Conservation (phyloP, 495 filamentous ascomycete species). For the Aspergillus heteromorphus region DNA sequence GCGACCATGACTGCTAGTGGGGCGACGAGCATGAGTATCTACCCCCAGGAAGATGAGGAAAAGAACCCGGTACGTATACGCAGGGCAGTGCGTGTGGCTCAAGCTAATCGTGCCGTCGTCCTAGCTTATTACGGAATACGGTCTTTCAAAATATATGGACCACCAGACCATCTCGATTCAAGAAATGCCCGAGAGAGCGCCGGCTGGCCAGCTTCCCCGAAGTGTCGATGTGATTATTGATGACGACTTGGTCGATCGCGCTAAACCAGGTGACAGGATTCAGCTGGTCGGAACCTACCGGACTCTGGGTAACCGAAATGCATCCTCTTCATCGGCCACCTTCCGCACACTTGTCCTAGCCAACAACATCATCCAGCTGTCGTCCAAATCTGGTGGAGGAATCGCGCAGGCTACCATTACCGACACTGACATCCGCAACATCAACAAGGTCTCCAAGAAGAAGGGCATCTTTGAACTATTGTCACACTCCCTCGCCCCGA, state of each 20-base stretch:
- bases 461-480: conserved; percentile 89
- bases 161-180: conserved; percentile 98
- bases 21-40: conserved; percentile 79
- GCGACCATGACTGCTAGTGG: conserved; percentile 94
- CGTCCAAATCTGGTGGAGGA: conserved; percentile 92
- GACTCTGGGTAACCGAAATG: conserved; percentile 90
- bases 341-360: conserved; percentile 92
- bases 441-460: conserved; percentile 96
- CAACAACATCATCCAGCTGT: conserved; percentile 91
- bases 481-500: conserved; percentile 94
- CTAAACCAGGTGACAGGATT: conserved; percentile 93
- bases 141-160: conserved; percentile 90
- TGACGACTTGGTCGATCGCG: conserved; percentile 90
- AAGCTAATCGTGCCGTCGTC: conserved; percentile 9
- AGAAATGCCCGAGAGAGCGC: conserved; percentile 98
- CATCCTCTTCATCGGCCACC: conserved; percentile 74
- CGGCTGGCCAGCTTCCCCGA: conserved; percentile 90
- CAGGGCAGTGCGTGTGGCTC: background rate
- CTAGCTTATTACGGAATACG: conserved; percentile 86
- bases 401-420: conserved; percentile 90
- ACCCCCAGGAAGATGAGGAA: conserved; percentile 91
- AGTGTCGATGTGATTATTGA: conserved; percentile 98
- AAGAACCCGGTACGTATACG: conserved; percentile 53
- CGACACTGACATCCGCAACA: conserved; percentile 97
- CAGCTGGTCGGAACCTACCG: conserved; percentile 93